A percentile compares a stretch with the other conserved stretches of the same genome.
These are phyloP conservation scores for Tolypocladium tropicale DNA, from an alignment of 2,329 filamentous ascomycete species.

Conservation along the genomic window DNA sequence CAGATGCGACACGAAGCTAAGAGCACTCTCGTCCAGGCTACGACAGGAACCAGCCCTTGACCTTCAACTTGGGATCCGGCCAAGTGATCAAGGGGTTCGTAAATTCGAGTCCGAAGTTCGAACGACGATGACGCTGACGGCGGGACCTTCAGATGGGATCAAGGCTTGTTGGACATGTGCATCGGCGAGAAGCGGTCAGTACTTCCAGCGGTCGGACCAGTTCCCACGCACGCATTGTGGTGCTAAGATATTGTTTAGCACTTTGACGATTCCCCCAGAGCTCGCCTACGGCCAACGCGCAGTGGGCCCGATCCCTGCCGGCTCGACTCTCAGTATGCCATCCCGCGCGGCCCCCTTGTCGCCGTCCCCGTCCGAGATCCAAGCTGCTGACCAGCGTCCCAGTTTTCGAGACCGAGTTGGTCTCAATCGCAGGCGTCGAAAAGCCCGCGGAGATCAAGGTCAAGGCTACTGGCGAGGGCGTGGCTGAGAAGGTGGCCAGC, in stretches of 20 bases:
- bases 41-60: constrained; percentile 64
- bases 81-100: constrained; percentile 80
- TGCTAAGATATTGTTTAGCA: constrained; percentile 32
- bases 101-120: background rate
- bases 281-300: constrained; percentile 69
- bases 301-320: constrained; percentile 75
- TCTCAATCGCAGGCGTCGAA: constrained; percentile 68
- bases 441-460: constrained; percentile 24
- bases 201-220: background rate
- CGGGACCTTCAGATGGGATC: constrained; percentile 63
- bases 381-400: constrained; percentile 8
- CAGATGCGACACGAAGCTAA: background rate
- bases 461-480: constrained; percentile 11
- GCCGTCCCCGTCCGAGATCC: constrained; percentile 5
- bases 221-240: background rate
- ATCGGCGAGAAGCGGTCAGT: constrained; percentile 73
- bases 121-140: constrained; percentile 6
- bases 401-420: constrained; percentile 88
- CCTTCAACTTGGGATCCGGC: constrained; percentile 68
- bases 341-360: constrained; percentile 4
- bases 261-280: constrained; percentile 79
- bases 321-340: constrained; percentile 60
- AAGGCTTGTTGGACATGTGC: constrained; percentile 88
- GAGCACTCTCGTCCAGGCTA: constrained; percentile 39
- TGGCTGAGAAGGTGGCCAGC: constrained; percentile 12